These are phyloP conservation scores for Ciborinia camelliae DNA, from an alignment of 2,329 filamentous ascomycete species.

Conservation along the genomic window DNA sequence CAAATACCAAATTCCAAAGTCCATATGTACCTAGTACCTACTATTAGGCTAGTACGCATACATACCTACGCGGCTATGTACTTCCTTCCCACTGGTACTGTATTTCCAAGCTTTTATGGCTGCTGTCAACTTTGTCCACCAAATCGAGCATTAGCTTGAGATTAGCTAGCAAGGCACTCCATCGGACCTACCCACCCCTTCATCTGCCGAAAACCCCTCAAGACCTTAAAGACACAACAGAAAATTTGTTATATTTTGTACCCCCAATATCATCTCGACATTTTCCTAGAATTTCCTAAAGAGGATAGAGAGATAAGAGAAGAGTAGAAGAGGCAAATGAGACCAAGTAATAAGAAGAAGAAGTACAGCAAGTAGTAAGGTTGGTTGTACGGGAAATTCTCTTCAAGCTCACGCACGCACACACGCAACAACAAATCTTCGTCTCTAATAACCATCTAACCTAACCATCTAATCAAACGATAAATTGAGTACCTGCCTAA, in stretches of 20 bases:
- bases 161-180: neutral
- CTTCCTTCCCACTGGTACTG: no score
- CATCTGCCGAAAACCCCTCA: slow-evolving; percentile 11
- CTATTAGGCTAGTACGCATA: no score
- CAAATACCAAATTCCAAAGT: no score
- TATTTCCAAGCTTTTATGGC: neutral
- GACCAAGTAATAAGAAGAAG: neutral
- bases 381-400: neutral
- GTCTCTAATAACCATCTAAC: no score
- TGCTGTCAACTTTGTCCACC: slow-evolving; percentile 1
- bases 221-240: neutral
- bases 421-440: no score
- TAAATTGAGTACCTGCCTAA: no score
- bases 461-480: neutral
- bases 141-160: slow-evolving; percentile 4
- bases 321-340: neutral
- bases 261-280: no score
- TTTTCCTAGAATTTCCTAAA: neutral
- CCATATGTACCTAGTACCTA: no score
- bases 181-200: slow-evolving; percentile 5
- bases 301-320: neutral
- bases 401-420: neutral
- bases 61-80: neutral
- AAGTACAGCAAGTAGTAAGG: no score
- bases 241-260: neutral